Evolutionary conservation across 345 rosid species (phyloP), one percentile per base, ranked within the genome.

Genomic region (Mangifera indica): DNA sequence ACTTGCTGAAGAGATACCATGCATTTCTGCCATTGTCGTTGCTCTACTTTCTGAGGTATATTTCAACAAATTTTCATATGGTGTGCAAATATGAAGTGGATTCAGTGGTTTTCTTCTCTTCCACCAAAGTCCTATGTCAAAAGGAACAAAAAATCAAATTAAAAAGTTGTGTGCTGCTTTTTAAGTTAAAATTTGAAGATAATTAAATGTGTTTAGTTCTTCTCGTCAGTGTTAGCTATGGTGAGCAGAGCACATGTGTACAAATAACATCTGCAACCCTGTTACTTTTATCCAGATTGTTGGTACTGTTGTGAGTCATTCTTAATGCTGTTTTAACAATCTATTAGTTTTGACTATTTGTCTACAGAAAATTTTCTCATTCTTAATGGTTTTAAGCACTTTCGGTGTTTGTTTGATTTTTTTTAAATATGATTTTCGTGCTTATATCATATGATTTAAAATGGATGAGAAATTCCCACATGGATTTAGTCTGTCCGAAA

Each of bases 1-100:
- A 87, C 97, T 96, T 79, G 83, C 98, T 22, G 98, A 93, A 63
- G 97, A 96, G 83, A 96, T 93, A 66, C 99, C 99, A 70, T 96
- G 98, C 74, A 91, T 96, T 74, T 93, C 99, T 80, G 99, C 98
- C 53, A 92, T 93, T 69, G 97, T 96, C 13, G 90, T 93, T 77
- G 99, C 99, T 61, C 84, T 96, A 69, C 99, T 91, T 80, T 85
- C 97, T 64, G 99, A 96, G 84, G 98, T 96, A 83, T 60, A 57
- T 25, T 25, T 71, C 21, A 8, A 51, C 61, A 63, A 58, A 37
- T 62, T 69, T 66, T 32, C 13, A 14, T 9, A 42, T 53, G 32
- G 63, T 17, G 37, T 80, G 63, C 20, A 18, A 69, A 60, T 44
- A 10, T 37, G 42, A 37, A 37, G 9, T 37, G 42, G 42, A 8